A percentile compares a stretch with the other conserved stretches of the same genome.
Evolutionary conservation across 441 rosid genomes (phyloP).

Genomic region (Iberis amara): DNA sequence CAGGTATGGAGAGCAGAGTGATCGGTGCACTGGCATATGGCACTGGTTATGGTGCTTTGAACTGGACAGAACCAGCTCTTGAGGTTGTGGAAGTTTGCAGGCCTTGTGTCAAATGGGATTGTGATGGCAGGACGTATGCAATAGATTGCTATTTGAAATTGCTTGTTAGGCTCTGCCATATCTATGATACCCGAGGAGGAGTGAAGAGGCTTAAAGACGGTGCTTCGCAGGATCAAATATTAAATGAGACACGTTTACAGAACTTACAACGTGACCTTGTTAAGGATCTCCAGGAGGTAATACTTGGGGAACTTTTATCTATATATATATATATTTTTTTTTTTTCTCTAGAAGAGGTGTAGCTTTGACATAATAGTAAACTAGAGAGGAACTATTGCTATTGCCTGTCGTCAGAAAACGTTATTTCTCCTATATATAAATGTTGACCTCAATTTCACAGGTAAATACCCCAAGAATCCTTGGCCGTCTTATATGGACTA

Average conservation of each 20-base stretch:
- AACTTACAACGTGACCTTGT: constrained; percentile 90
- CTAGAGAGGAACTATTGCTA: constrained; percentile 11
- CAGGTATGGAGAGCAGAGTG: constrained; percentile 98
- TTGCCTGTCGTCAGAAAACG: constrained; percentile 4
- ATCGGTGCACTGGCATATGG: constrained; percentile 99
- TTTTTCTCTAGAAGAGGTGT: constrained; percentile 2
- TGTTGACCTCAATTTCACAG: constrained; percentile 38
- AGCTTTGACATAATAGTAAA: background rate
- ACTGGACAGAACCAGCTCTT: constrained; percentile 97
- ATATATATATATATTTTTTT: background rate
- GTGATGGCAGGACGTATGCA: constrained; percentile 95
- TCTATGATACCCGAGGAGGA: constrained; percentile 95
- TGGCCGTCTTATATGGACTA: constrained; percentile 87
- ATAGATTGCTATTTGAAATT: constrained; percentile 93
- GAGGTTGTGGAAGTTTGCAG: constrained; percentile 98
- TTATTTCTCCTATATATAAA: constrained; percentile 12
- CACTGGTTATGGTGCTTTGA: constrained; percentile 96
- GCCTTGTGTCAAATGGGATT: constrained; percentile 98
- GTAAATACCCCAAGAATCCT: constrained; percentile 68
- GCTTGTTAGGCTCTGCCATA: constrained; percentile 93
- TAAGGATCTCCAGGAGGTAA: constrained; percentile 86
- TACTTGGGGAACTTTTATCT: constrained; percentile 26
- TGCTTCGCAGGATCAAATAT: constrained; percentile 95
- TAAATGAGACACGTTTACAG: constrained; percentile 95
- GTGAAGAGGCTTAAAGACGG: constrained; percentile 97